Evolutionary conservation across 495 filamentous ascomycete species (phyloP).

Genomic region (Viridothelium virens): DNA sequence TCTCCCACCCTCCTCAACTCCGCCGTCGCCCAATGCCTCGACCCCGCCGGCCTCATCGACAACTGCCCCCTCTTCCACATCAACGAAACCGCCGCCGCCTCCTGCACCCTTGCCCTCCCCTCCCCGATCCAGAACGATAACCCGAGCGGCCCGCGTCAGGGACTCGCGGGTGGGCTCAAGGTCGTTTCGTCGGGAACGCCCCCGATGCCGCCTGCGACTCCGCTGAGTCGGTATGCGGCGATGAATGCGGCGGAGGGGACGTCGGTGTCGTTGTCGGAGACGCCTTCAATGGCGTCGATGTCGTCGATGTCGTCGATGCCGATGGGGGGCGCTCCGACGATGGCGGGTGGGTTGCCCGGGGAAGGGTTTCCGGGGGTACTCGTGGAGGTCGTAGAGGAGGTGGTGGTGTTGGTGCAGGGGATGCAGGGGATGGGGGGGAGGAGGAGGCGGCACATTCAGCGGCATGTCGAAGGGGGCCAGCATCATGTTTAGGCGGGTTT

Average conservation of each 20-base stretch:
- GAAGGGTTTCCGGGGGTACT: too few species aligned
- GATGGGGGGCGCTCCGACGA: too few species aligned
- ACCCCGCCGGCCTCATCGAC: slow-evolving; percentile 44
- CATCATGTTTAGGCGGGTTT: too few species aligned
- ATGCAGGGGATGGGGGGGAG: too few species aligned
- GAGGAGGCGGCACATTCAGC: too few species aligned
- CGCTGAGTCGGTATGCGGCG: slow-evolving; percentile 36
- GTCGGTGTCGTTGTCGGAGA: background rate
- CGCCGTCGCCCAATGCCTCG: slow-evolving; percentile 46
- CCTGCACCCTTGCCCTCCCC: slow-evolving; percentile 45
- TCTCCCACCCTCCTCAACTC: slow-evolving; percentile 46
- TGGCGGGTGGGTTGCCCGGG: too few species aligned
- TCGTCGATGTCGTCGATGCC: too few species aligned
- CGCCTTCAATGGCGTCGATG: background rate
- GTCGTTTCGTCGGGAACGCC: slow-evolving; percentile 26
- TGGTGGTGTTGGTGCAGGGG: too few species aligned
- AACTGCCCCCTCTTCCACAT: slow-evolving; percentile 56
- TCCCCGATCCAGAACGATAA: slow-evolving; percentile 34
- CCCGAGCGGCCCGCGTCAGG: slow-evolving; percentile 31
- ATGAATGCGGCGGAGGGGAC: slow-evolving; percentile 37
- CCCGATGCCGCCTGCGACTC: background rate
- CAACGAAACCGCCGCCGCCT: slow-evolving; percentile 37
- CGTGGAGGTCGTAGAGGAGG: too few species aligned
- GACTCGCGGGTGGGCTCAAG: slow-evolving; percentile 47
- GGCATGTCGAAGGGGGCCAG: too few species aligned